Conservation (phyloP, 2,329 filamentous ascomycete genomes). For the Penicillium sp. region DNA sequence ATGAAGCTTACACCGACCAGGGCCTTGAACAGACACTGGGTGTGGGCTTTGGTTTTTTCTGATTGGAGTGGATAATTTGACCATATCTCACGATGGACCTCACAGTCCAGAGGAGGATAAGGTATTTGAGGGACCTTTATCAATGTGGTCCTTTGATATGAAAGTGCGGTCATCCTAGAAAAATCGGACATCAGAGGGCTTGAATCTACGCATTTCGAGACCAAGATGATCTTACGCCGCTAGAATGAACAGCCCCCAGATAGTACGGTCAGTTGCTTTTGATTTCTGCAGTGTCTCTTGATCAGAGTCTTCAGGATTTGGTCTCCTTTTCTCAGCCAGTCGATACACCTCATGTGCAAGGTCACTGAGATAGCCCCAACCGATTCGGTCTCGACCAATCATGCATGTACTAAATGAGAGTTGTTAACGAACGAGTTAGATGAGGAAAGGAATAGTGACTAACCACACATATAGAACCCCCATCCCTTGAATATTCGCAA, state of each 20-base stretch:
- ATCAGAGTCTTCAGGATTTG: conserved; percentile 14
- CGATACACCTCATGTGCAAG: conserved; percentile 28
- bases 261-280: conserved; percentile 16
- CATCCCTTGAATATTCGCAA: conserved; percentile 34
- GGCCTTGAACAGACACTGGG: conserved; percentile 21
- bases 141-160: conserved; percentile 19
- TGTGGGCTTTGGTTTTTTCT: conserved; percentile 16
- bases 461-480: conserved; percentile 35
- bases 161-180: conserved; percentile 24
- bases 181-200: neutral
- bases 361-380: conserved; percentile 32
- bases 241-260: conserved; percentile 32
- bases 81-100: conserved; percentile 23
- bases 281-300: conserved; percentile 16
- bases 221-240: conserved; percentile 22
- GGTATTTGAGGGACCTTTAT: conserved; percentile 20
- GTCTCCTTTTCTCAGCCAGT: conserved; percentile 17
- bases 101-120: conserved; percentile 4
- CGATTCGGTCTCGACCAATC: conserved; percentile 35
- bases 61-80: conserved; percentile 22
- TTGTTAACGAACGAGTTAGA: neutral
- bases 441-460: conserved; percentile 1
- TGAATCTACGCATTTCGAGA: neutral
- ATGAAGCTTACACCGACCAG: conserved; percentile 24
- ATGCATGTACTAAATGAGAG: conserved; percentile 29